Conservation (phyloP, 208 protist genomes). For the Trypanosomatidae sp. region DNA sequence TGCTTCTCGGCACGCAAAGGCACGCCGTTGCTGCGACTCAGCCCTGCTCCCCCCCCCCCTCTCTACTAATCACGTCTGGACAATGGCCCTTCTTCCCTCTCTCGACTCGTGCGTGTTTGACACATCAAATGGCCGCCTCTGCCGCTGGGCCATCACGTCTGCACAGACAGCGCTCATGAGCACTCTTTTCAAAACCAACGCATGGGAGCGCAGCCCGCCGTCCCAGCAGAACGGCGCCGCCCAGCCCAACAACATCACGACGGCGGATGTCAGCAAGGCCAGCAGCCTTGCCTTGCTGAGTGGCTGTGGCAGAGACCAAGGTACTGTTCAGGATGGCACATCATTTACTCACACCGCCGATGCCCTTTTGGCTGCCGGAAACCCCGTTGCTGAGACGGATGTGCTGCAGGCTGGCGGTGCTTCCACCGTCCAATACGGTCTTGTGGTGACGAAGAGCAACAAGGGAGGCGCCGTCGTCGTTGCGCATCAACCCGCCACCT, state of each 20-base stretch:
- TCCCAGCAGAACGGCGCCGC: conserved; percentile 4
- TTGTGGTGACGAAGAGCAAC: not conserved
- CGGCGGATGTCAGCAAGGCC: not conserved
- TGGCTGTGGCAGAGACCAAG: not conserved
- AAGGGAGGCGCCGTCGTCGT: not conserved
- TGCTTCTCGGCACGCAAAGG: not conserved
- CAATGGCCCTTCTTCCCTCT: not conserved
- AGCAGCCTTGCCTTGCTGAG: not conserved
- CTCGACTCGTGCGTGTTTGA: not conserved
- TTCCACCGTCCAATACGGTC: not conserved
- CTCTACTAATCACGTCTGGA: not conserved
- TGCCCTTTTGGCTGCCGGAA: not conserved
- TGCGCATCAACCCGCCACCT: not conserved
- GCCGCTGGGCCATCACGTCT: not conserved
- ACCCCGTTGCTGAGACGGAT: not conserved
- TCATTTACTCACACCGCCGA: not conserved
- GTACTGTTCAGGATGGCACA: not conserved
- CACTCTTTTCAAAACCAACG: conserved; percentile 6
- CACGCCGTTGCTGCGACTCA: not conserved
- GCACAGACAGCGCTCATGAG: conserved; percentile 9
- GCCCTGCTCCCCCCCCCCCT: not conserved
- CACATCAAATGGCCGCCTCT: not conserved
- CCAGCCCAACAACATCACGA: not conserved
- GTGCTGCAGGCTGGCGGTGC: not conserved
- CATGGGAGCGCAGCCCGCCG: conserved; percentile 14